Conservation (phyloP, 2,329 filamentous ascomycete species). For the Phoma sp. region DNA sequence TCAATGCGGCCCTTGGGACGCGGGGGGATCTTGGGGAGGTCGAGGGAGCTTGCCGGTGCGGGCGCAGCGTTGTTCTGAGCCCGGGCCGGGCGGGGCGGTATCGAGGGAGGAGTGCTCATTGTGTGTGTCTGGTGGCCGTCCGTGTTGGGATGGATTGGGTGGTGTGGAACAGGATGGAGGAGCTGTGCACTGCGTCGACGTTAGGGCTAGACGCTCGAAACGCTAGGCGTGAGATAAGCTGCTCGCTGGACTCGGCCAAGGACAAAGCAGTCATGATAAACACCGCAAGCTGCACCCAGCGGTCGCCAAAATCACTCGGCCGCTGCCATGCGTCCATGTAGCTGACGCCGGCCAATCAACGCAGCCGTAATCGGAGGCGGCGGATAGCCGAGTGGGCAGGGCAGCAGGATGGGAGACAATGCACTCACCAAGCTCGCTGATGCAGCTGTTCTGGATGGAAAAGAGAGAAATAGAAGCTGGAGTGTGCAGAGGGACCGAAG, state of each 20-base stretch:
- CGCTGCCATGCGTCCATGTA: slow-evolving; percentile 21
- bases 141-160: slow-evolving; percentile 17
- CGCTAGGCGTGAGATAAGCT: slow-evolving; percentile 33
- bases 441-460: background rate
- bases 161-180: slow-evolving; percentile 10
- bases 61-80: slow-evolving; percentile 53
- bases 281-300: slow-evolving; percentile 21
- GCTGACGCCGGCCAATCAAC: slow-evolving; percentile 28
- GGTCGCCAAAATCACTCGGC: slow-evolving; percentile 25
- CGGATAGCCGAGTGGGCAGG: slow-evolving; percentile 12
- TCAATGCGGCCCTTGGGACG: slow-evolving; percentile 73
- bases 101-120: slow-evolving; percentile 58
- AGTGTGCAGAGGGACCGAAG: slow-evolving; percentile 1
- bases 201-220: slow-evolving; percentile 36
- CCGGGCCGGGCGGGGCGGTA: slow-evolving; percentile 69
- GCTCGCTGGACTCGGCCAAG: slow-evolving; percentile 19
- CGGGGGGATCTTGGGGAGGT: slow-evolving; percentile 77
- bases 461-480: slow-evolving; percentile 5
- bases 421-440: slow-evolving; percentile 11
- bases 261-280: slow-evolving; percentile 18
- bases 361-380: slow-evolving; percentile 18
- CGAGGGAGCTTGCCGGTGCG: slow-evolving; percentile 50
- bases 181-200: slow-evolving; percentile 22
- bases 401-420: slow-evolving; percentile 1
- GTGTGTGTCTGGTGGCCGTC: slow-evolving; percentile 25